phyloP scores from a whole-genome alignment of 2,329 filamentous ascomycete species.

The Grosmannia huntii region DNA sequence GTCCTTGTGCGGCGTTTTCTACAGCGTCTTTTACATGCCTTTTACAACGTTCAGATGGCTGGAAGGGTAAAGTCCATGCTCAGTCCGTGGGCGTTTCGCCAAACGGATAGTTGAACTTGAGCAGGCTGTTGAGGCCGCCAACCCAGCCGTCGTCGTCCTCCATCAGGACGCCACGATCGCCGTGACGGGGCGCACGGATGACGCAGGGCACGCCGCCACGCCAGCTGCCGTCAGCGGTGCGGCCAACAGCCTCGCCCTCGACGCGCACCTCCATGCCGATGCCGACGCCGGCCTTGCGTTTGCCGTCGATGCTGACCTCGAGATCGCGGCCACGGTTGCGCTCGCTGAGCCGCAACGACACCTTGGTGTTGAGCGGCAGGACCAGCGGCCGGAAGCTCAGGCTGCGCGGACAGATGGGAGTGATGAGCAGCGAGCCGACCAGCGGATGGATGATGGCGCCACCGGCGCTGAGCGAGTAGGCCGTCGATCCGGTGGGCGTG shows the following conservation, averaged over 20 bases:
- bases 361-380: slow-evolving; percentile 71
- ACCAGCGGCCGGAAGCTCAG: slow-evolving; percentile 87
- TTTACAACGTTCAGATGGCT: not conserved
- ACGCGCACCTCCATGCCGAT: slow-evolving; percentile 79
- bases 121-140: slow-evolving; percentile 76
- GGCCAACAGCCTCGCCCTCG: slow-evolving; percentile 68
- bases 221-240: slow-evolving; percentile 34
- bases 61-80: not conserved
- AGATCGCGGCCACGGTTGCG: slow-evolving; percentile 66
- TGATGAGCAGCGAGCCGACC: slow-evolving; percentile 77
- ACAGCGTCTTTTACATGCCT: not conserved
- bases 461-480: slow-evolving; percentile 86
- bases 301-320: slow-evolving; percentile 69
- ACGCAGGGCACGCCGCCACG: slow-evolving; percentile 83
- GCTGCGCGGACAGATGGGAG: slow-evolving; percentile 85
- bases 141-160: slow-evolving; percentile 90
- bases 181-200: slow-evolving; percentile 48
- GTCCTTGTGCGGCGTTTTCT: too few species aligned
- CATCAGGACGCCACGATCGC: slow-evolving; percentile 23
- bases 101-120: slow-evolving; percentile 98
- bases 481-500: slow-evolving; percentile 88
- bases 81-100: slow-evolving; percentile 41
- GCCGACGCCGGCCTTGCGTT: slow-evolving; percentile 51
- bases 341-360: slow-evolving; percentile 69
- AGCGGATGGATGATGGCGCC: slow-evolving; percentile 91